A percentile compares a stretch with the other conserved stretches of the same genome.
Evolutionary conservation across 176 grass and related monocot genomes (phyloP).

Genomic region (Oryza officinalis): DNA sequence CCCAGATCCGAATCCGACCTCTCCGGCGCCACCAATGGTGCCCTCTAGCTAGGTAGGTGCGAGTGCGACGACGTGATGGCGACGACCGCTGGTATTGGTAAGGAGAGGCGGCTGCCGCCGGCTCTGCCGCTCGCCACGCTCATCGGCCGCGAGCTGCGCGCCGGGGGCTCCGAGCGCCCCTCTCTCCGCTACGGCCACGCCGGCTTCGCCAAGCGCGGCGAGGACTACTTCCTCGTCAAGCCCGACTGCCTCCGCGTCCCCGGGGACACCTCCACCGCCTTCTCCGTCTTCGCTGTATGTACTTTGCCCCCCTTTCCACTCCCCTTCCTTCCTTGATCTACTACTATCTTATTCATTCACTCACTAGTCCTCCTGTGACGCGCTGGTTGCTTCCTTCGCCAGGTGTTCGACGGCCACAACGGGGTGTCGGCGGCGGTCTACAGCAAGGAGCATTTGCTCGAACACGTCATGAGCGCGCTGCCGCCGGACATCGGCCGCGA

Average conservation of each 20-base stretch:
- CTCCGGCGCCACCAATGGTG: slow-evolving; percentile 21
- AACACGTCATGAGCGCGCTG: slow-evolving; percentile 85
- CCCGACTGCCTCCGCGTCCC: slow-evolving; percentile 82
- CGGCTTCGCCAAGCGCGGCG: slow-evolving; percentile 80
- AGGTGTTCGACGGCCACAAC: slow-evolving; percentile 98
- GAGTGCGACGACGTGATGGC: slow-evolving; percentile 11
- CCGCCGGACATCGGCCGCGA: slow-evolving; percentile 78
- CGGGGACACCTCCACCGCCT: slow-evolving; percentile 62
- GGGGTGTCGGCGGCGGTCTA: slow-evolving; percentile 85
- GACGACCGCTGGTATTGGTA: slow-evolving; percentile 21
- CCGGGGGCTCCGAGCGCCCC: slow-evolving; percentile 65
- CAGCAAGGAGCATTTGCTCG: slow-evolving; percentile 86
- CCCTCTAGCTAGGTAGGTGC: not conserved
- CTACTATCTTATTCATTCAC: not conserved
- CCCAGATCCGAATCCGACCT: too few relatives aligned
- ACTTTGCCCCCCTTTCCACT: not conserved
- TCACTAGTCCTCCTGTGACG: not conserved
- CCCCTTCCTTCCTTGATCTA: not conserved
- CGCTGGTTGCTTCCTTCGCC: not conserved
- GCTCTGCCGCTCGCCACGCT: slow-evolving; percentile 57
- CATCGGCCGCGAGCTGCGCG: slow-evolving; percentile 69
- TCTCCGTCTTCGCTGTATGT: slow-evolving; percentile 98
- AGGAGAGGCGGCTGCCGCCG: slow-evolving; percentile 34
- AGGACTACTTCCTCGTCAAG: slow-evolving; percentile 92
- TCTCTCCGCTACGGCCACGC: slow-evolving; percentile 76